These are phyloP conservation scores for Alternaria gaisen DNA, from an alignment of 2,329 filamentous ascomycete genomes.

Conservation along the genomic window DNA sequence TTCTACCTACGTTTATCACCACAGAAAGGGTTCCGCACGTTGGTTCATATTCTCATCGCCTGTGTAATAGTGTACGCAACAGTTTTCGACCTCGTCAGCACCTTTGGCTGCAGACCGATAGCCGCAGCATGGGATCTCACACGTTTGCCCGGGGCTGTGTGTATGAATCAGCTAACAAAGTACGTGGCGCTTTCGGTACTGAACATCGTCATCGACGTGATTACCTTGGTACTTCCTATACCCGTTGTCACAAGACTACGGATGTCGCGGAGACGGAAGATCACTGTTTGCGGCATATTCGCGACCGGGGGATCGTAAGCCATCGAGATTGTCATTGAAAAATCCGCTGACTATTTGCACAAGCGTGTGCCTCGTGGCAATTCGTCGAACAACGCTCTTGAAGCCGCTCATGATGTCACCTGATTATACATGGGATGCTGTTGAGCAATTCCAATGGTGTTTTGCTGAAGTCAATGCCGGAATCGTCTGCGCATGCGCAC, in stretches of 20 bases:
- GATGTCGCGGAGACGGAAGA: conserved; percentile 2
- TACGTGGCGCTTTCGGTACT: conserved; percentile 6
- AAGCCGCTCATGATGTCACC: neutral
- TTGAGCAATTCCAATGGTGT: neutral
- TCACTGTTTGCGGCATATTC: conserved; percentile 1
- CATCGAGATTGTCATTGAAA: neutral
- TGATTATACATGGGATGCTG: conserved; percentile 5
- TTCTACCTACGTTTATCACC: conserved; percentile 4
- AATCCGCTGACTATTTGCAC: neutral
- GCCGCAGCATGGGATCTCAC: conserved; percentile 1
- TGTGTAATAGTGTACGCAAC: neutral
- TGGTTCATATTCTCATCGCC: neutral
- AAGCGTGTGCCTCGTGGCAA: neutral
- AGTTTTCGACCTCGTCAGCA: conserved; percentile 1
- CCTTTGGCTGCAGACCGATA: conserved; percentile 2
- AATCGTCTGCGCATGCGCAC: conserved; percentile 4
- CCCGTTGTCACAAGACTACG: neutral
- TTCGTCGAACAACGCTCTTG: neutral
- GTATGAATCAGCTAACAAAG: neutral
- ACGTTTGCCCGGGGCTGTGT: neutral
- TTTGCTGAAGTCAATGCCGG: conserved; percentile 3
- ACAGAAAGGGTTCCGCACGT: conserved; percentile 1
- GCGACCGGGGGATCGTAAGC: conserved; percentile 5
- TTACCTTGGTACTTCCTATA: conserved; percentile 2
- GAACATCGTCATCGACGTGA: neutral